A percentile compares a stretch with the other conserved stretches of the same genome.
Conservation (phyloP, 495 filamentous ascomycete species). For the Aspergillus coremiiformis region DNA sequence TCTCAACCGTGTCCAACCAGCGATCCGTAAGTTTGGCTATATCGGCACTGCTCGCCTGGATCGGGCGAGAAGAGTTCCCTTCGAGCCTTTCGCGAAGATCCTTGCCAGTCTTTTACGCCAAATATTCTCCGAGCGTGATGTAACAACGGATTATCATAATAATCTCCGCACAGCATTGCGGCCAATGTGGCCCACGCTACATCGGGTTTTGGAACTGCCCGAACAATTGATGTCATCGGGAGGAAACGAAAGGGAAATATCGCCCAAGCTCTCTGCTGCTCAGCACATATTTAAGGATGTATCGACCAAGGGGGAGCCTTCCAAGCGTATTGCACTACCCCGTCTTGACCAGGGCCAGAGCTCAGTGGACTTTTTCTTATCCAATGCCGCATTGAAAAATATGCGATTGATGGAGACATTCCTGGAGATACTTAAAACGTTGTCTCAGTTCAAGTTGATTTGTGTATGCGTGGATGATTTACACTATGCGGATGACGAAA, state of each 20-base stretch:
- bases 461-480: conserved; percentile 80
- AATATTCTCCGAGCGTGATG: conserved; percentile 84
- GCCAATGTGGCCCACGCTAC: conserved; percentile 70
- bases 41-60: conserved; percentile 83
- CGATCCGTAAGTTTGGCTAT: conserved; percentile 68
- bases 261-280: conserved; percentile 23
- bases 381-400: conserved; percentile 61
- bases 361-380: conserved; percentile 63
- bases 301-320: conserved; percentile 24
- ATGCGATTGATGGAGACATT: conserved; percentile 78
- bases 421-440: conserved; percentile 70
- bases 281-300: conserved; percentile 25
- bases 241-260: conserved; percentile 32
- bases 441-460: conserved; percentile 71
- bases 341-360: conserved; percentile 40
- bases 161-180: conserved; percentile 63
- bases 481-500: conserved; percentile 82
- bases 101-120: conserved; percentile 80
- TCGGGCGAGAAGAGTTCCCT: conserved; percentile 68
- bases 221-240: conserved; percentile 56
- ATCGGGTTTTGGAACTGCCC: conserved; percentile 70
- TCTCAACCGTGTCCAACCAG: conserved; percentile 65
- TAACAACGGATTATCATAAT: conserved; percentile 74
- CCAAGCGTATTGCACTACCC: conserved; percentile 30
- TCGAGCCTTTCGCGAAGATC: conserved; percentile 73